Evolutionary conservation across 2,329 filamentous ascomycete genomes (phyloP).

Genomic region (Colletotrichum sp.): DNA sequence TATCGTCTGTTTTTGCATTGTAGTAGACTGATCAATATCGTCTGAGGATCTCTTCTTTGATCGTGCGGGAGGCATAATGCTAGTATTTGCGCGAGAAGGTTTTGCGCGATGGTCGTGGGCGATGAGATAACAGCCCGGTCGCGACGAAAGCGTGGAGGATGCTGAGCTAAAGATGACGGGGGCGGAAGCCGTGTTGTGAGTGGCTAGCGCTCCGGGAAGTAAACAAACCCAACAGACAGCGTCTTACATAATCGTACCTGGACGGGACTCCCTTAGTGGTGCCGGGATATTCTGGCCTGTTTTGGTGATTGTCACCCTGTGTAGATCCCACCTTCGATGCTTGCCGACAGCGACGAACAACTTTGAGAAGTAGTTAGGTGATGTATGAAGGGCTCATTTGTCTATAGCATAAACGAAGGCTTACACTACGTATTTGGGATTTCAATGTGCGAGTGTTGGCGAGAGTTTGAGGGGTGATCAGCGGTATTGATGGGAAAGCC

Average conservation of each 20-base stretch:
- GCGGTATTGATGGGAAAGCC: background rate
- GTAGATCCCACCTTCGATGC: background rate
- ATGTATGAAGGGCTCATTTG: background rate
- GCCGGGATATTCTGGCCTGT: background rate
- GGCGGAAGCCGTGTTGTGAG: constrained; percentile 14
- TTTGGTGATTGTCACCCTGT: background rate
- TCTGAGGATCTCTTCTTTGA: constrained; percentile 37
- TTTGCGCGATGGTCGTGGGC: background rate
- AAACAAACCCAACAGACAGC: constrained; percentile 25
- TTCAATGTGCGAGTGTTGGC: background rate
- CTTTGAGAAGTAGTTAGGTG: background rate
- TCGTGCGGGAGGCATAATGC: constrained; percentile 53
- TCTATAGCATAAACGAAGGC: background rate
- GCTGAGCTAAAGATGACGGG: background rate
- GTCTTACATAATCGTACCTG: constrained; percentile 14
- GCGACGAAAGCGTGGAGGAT: constrained; percentile 8
- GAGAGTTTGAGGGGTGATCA: background rate
- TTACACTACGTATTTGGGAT: background rate
- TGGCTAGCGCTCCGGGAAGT: constrained; percentile 25
- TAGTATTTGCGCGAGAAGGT: constrained; percentile 32
- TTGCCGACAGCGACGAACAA: background rate
- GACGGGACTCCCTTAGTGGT: background rate
- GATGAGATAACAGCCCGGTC: background rate
- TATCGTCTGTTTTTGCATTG: constrained; percentile 24
- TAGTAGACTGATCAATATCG: constrained; percentile 22